Evolutionary conservation across 2,329 filamentous ascomycete genomes (phyloP), one percentile per base, ranked within the genome.

Genomic region (Fusarium duplospermum): DNA sequence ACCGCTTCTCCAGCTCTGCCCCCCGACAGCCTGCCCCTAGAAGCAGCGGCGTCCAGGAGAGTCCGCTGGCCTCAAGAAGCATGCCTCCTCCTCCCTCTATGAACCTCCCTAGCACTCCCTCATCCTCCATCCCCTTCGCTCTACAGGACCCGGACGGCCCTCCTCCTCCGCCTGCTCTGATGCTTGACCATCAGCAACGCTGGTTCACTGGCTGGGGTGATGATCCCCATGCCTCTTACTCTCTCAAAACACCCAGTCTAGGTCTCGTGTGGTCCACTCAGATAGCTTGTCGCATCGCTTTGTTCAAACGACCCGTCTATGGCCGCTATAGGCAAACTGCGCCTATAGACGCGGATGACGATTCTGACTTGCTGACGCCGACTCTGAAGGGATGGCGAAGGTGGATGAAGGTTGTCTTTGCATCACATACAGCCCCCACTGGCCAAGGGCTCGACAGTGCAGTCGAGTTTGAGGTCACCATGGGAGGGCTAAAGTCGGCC

Each of bases 121-220:
- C 82, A 10, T 85, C 84, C 10, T 86, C 86, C 27, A 78, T 82
- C 60, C 80, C 84, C 4, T 81, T 82, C 64, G 74, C 78, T 6
- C 64, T 77, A 16, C 77, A 72, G 29, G 74, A 79, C 6, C 73
- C 76, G 4, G 80, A 81, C 11, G 79, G 78, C 4, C 80, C 81
- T 3, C 80, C 82, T 16, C 78, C 81, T 1, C 84, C 84, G 0
- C 82, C 87, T 14, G 90, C 92, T 0, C 86, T 98, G 40, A 89
- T 90, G 35, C 89, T 98, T 10, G 92, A 97, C 77, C 93, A 98
- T 82, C 96, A 98, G 83, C 94, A 98, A 81, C 90, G 93, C 50
- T 98, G 95, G 90, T 97, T 98, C 83, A 97, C 95, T 5, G 95
- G 96, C 72, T 98, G 96, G 96, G 95, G 96, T 24, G 94, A 97